A percentile compares a stretch with the other conserved stretches of the same genome.
These are phyloP conservation scores for Clitopilus passeckerianus DNA, from an alignment of 768 basidiomycete genomes.

Conservation along the genomic window DNA sequence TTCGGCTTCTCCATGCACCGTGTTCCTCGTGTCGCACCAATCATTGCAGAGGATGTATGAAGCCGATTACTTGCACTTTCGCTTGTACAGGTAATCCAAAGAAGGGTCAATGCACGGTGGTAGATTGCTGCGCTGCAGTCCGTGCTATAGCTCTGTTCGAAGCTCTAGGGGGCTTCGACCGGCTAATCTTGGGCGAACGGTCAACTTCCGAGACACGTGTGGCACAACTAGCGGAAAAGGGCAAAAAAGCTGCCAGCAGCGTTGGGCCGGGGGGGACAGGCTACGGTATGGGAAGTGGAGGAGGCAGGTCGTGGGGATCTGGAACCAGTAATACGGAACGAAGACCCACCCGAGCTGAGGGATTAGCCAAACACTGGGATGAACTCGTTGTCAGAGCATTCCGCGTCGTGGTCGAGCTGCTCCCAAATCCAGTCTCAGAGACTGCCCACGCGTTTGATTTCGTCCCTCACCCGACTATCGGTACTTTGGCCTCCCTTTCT, in stretches of 20 bases:
- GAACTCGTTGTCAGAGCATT: conserved; percentile 32
- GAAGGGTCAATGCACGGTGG: conserved; percentile 26
- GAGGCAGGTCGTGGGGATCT: neutral
- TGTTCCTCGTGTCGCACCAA: conserved; percentile 38
- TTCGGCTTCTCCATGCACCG: conserved; percentile 33
- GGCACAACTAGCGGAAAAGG: conserved; percentile 24
- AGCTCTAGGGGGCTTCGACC: conserved; percentile 42
- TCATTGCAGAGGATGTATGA: conserved; percentile 48
- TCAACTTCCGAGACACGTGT: conserved; percentile 29
- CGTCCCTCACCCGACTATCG: conserved; percentile 42
- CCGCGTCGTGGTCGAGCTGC: conserved; percentile 29
- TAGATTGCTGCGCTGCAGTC: conserved; percentile 38
- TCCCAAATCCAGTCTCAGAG: conserved; percentile 42
- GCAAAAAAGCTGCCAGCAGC: conserved; percentile 12
- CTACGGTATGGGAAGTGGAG: conserved; percentile 28
- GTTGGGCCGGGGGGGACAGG: conserved; percentile 54
- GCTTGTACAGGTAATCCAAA: conserved; percentile 36
- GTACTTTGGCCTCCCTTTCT: conserved; percentile 35
- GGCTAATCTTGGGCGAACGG: conserved; percentile 36
- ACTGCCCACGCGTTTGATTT: conserved; percentile 39
- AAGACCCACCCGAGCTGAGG: neutral
- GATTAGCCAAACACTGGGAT: conserved; percentile 31
- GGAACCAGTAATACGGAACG: neutral
- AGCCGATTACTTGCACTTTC: conserved; percentile 26
- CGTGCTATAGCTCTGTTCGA: conserved; percentile 51